Base-by-base conservation (phyloP, 768 basidiomycete species). In the Boletus sp. region DNA sequence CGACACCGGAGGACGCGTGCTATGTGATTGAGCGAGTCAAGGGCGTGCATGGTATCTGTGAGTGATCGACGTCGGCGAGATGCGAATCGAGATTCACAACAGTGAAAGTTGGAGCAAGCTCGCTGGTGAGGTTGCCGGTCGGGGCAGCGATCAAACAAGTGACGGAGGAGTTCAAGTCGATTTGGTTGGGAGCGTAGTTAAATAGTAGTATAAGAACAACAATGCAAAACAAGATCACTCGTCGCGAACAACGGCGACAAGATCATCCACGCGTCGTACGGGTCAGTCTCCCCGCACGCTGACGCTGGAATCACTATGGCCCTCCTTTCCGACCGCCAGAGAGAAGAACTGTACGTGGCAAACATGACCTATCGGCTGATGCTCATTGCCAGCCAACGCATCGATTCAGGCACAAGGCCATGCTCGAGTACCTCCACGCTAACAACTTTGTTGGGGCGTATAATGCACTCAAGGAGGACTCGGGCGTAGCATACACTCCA, bases 381-480 rank as follows among this genome's bases (percentile, higher is more conserved):
- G 60, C 57, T 54, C 46, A 58, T 40, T 39, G 32, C 14, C 47
- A 48, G n/a, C 11, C 21, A 25, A 47, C 23, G n/a, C 27, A 62
- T 63, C 59, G 47, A 56, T 68, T 21, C 64, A 89, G 87, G 65
- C 85, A 89, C 75, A 88, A 86, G 74, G 84, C 87, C 60, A 88
- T 89, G 78, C 81, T 89, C 57, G 86, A 89, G 72, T 89, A 89
- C 69, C 77, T 89, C 52, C 79, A 84, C 66, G 75, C 82, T 59
- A 84, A 80, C 65, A 83, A 83, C 69, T 85, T 85, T 64, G 77
- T 66, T 38, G 77, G 79, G 57, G 83, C 87, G 23, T 88, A 79
- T 64, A 79, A 83, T 59, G 81, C 83, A 23, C 70, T 83, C 57
- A 83, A 80, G 65, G 67, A 74, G 39, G 81, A 84, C 55, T 71